Evolutionary conservation across 768 basidiomycete genomes (phyloP).

Genomic region (Scleroderma bovista): DNA sequence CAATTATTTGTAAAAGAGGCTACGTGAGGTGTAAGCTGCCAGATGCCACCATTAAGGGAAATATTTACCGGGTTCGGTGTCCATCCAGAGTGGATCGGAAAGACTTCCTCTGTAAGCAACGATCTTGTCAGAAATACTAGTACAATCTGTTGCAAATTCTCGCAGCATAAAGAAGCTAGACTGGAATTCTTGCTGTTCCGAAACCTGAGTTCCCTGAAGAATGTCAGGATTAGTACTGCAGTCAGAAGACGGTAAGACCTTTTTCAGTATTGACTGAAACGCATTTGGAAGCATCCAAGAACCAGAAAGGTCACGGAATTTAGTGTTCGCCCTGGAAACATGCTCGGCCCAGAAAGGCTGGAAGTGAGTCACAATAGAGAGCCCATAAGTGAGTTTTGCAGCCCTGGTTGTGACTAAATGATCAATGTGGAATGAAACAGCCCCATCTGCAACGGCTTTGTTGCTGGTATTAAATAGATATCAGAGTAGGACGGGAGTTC

Average conservation of each 20-base stretch:
- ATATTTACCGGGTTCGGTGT: constrained; percentile 1
- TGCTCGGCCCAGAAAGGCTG: constrained; percentile 32
- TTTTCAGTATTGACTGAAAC: constrained; percentile 35
- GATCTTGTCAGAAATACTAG: neutral
- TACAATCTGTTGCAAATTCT: neutral
- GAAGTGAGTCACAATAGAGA: constrained; percentile 26
- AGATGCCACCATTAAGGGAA: neutral
- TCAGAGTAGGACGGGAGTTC: neutral
- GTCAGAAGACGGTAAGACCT: constrained; percentile 16
- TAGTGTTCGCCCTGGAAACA: constrained; percentile 18
- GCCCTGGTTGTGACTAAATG: constrained; percentile 40
- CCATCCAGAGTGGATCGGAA: constrained; percentile 4
- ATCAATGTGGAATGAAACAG: constrained; percentile 35
- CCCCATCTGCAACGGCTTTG: constrained; percentile 50
- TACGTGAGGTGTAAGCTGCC: neutral
- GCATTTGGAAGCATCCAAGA: constrained; percentile 22
- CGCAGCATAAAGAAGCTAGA: neutral
- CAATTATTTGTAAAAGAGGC: constrained; percentile 4
- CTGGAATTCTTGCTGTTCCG: constrained; percentile 6
- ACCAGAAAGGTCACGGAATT: constrained; percentile 23
- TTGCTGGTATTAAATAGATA: constrained; percentile 18
- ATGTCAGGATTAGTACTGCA: neutral
- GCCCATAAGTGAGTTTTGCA: constrained; percentile 36
- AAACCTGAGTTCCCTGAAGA: constrained; percentile 17
- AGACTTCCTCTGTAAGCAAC: constrained; percentile 5